A percentile compares a stretch with the other conserved stretches of the same genome.
phyloP scores from a whole-genome alignment of 306 rosid species.

The Prunus kanzakura region DNA sequence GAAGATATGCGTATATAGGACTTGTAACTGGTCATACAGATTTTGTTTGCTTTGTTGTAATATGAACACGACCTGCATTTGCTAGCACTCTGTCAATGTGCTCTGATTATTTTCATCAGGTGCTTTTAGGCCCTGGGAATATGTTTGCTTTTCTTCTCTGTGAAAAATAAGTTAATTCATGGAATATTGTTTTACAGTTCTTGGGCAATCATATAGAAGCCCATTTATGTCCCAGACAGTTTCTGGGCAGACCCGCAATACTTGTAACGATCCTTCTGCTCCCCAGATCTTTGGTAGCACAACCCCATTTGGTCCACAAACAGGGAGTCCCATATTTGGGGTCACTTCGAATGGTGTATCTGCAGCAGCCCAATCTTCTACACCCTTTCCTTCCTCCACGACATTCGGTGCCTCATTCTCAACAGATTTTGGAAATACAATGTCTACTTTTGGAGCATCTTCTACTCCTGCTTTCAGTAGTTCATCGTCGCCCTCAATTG shows the following conservation, averaged over 20 bases:
- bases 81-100: neutral
- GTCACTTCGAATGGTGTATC: constrained; percentile 85
- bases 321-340: constrained; percentile 52
- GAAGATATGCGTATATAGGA: neutral
- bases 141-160: constrained; percentile 5
- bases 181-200: constrained; percentile 54
- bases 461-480: constrained; percentile 66
- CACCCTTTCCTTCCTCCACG: constrained; percentile 67
- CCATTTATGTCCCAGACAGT: constrained; percentile 68
- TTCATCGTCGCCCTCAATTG: constrained; percentile 38
- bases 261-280: constrained; percentile 66
- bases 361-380: constrained; percentile 63
- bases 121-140: neutral
- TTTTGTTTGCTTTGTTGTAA: too few species aligned
- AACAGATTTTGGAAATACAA: constrained; percentile 62
- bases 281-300: constrained; percentile 74
- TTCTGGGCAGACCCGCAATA: constrained; percentile 58
- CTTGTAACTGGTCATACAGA: too few species aligned
- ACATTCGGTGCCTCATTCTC: constrained; percentile 61
- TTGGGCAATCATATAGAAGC: constrained; percentile 73
- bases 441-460: constrained; percentile 66
- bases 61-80: too few species aligned
- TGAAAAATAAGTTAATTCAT: constrained; percentile 4
- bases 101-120: neutral
- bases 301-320: constrained; percentile 71